These are phyloP conservation scores for Entrophospora sp. DNA, from an alignment of 192 early-diverging fungal genomes.

Conservation along the genomic window DNA sequence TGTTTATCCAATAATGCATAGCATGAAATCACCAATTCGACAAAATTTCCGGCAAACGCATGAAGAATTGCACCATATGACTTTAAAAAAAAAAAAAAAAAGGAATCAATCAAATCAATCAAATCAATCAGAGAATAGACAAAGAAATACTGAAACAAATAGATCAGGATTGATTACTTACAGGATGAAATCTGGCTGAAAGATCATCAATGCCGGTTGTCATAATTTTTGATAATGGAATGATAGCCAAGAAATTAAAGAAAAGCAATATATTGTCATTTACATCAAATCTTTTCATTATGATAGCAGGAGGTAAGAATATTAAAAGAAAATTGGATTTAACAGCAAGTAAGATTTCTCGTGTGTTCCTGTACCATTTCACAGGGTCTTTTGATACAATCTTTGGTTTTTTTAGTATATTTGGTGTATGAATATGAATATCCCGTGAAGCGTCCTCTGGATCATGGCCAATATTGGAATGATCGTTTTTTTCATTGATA, in stretches of 20 bases:
- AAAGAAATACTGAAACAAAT: not conserved
- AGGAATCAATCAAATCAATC: not conserved
- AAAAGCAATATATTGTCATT: not conserved
- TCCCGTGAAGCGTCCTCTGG: no score
- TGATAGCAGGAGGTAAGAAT: conserved; percentile 8
- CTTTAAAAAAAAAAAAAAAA: not conserved
- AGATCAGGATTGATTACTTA: not conserved
- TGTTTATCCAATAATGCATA: conserved; percentile 28
- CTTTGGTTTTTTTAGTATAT: no score
- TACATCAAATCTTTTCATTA: not conserved
- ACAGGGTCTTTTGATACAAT: not conserved
- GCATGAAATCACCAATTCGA: conserved; percentile 29
- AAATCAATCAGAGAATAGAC: not conserved
- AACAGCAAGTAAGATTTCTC: not conserved
- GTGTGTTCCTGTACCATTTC: conserved; percentile 9
- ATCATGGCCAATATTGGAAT: no score
- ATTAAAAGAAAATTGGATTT: conserved; percentile 18
- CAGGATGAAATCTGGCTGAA: conserved; percentile 6
- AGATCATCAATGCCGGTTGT: conserved; percentile 14
- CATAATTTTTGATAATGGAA: conserved; percentile 17
- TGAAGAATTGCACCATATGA: conserved; percentile 25
- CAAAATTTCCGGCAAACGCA: conserved; percentile 30
- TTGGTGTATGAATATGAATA: no score
- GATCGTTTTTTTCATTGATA: no score
- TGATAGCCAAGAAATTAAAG: conserved; percentile 19